These are phyloP conservation scores for Saxispiralis lemnorum DNA, from an alignment of 495 filamentous ascomycete genomes.

Conservation along the genomic window DNA sequence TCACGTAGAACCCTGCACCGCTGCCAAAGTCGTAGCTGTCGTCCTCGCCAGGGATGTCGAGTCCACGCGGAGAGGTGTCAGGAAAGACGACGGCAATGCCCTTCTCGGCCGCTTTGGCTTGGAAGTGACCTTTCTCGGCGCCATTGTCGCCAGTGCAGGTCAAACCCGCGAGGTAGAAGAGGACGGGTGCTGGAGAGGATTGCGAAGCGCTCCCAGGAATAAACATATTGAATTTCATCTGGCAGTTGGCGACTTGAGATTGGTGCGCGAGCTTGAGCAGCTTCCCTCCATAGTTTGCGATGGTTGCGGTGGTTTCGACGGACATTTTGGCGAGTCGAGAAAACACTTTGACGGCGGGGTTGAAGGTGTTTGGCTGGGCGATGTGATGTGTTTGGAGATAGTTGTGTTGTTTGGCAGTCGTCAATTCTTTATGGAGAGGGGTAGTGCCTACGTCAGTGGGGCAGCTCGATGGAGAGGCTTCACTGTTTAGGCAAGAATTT, in stretches of 20 bases:
- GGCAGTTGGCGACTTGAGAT: constrained; percentile 47
- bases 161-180: constrained; percentile 88
- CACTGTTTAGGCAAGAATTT: not conserved
- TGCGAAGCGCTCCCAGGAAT: constrained; percentile 39
- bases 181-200: constrained; percentile 49
- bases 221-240: constrained; percentile 54
- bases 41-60: constrained; percentile 61
- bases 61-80: constrained; percentile 79
- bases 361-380: not conserved
- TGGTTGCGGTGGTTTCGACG: constrained; percentile 73
- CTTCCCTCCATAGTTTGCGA: constrained; percentile 84
- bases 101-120: constrained; percentile 54
- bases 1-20: constrained; percentile 86
- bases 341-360: constrained; percentile 3
- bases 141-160: constrained; percentile 95
- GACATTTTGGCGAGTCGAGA: constrained; percentile 33
- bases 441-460: constrained; percentile 1
- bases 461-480: not conserved
- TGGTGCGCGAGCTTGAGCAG: constrained; percentile 83
- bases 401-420: too few relatives aligned
- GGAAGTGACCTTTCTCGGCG: constrained; percentile 91
- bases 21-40: constrained; percentile 79
- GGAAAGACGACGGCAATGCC: constrained; percentile 84
- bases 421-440: too few relatives aligned
- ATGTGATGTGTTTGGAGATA: not conserved